phyloP scores from a whole-genome alignment of 148 eudicot species.

The Cornus suecica region DNA sequence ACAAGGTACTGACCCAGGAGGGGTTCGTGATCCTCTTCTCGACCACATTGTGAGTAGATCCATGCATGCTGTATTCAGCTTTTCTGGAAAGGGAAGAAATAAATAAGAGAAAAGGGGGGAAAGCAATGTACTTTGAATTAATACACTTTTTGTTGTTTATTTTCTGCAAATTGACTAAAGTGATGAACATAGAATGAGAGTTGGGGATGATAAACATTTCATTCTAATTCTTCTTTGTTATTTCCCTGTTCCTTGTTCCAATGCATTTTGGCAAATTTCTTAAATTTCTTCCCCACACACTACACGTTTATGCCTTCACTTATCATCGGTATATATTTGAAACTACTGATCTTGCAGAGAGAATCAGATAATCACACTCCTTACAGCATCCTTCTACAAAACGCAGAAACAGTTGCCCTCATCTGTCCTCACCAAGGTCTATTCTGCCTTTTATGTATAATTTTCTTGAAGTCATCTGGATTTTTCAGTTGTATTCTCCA shows the following conservation, averaged over 20 bases:
- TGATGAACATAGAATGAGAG: not conserved
- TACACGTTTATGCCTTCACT: too few species aligned
- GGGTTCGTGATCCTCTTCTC: too few species aligned
- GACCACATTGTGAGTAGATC: too few species aligned
- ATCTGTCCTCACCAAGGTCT: constrained; percentile 34
- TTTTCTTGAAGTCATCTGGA: not conserved
- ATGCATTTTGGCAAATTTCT: too few species aligned
- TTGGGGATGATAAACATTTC: not conserved
- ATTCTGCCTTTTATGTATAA: not conserved
- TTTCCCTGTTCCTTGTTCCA: too few species aligned
- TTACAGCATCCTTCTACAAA: constrained; percentile 78
- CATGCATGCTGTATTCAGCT: too few species aligned
- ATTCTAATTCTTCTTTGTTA: too few species aligned
- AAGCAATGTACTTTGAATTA: not conserved
- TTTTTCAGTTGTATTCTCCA: not conserved
- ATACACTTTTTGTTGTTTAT: not conserved
- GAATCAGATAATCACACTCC: constrained; percentile 34
- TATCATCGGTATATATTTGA: not conserved
- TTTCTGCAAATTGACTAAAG: not conserved
- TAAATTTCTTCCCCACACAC: too few species aligned
- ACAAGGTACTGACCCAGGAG: too few species aligned
- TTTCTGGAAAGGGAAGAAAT: too few species aligned
- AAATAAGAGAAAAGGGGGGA: not conserved
- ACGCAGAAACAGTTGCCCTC: constrained; percentile 85
- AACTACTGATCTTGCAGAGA: constrained; percentile 31